Evolutionary conservation across 2,329 filamentous ascomycete genomes (phyloP), one percentile per base, ranked within the genome.

Genomic region (Monosporascus sp.): DNA sequence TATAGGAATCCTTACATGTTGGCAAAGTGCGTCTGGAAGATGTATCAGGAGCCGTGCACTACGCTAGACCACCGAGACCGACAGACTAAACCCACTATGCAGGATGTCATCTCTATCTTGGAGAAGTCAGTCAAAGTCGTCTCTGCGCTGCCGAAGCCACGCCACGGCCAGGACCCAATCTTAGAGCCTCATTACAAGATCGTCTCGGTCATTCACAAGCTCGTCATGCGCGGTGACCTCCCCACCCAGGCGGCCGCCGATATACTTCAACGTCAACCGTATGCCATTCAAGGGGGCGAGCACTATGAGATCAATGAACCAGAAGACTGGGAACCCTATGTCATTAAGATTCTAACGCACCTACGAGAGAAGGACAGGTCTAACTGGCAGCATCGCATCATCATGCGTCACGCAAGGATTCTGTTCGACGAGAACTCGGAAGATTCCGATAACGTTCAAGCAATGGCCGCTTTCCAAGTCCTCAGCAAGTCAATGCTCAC

Each of bases 151-250:
- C 78, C 79, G 27, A 83, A 82, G 57, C 79, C 79, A 5, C 73
- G 80, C 15, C 74, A 77, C 65, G 84, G 79, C 20, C 74, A 73
- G 54, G 90, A 96, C 55, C 90, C 89, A 0, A 85, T 95, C 24
- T 79, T 97, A 17, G 92, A 96, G 67, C 92, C 92, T 3, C 91
- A 96, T 66, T 96, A 95, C 76, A 96, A 96, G 72, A 85, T 96
- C 20, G 81, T 94, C 37, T 88, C 89, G 2, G 75, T 94, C 22
- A 73, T 91, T 6, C 85, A 95, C 72, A 96, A 97, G 68, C 78
- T 96, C 24, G 88, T 95, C 17, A 75, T 75, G 36, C 72, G 74
- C 15, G 70, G 72, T 15, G 76, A 81, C 31, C 60, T 84, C 5
- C 56, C 70, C 2, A 70, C 72, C n/a, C 70, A 74, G 46, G 74